Base-by-base conservation (phyloP, 2,329 filamentous ascomycete species). In the Colletotrichum chlorophyti region DNA sequence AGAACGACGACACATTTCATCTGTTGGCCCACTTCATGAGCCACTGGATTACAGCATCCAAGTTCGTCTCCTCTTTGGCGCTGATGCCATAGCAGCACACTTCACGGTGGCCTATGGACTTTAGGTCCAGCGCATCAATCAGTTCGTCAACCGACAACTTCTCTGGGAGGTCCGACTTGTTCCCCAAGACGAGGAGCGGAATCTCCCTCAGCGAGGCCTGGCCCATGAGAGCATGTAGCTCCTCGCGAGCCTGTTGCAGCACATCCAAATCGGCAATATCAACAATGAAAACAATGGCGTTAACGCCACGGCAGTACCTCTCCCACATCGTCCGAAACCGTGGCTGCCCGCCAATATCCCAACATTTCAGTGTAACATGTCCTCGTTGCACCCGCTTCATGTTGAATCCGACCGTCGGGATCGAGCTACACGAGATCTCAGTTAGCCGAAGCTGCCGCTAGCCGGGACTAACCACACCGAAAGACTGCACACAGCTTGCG, bases 271-370 rank as follows among this genome's bases (percentile, higher is more conserved):
- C 95, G 66, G 94, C 93, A 64, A 96, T 96, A 74, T 99, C 95
- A 70, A 98, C 93, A 73, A 99, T 97, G 77, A 97, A 99, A 65
- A 99, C 91, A 67, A 99, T 97, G 66, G 94, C 94, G 77, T 96
- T 97, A 66, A 98, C 95, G 49, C 93, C 95, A 64, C 93, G 91
- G 77, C 95, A 98, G 76, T 99, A 99, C 70, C 95, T 85, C 81
- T 99, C 95, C 95, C 95, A 99, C 95, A 99, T 99, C 66, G 91
- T 91, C 70, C 95, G 91, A 79, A 98, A 99, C 65, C 94, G 87
- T 67, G 95, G 94, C 78, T 99, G 95, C 51, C 95, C 95, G 67
- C 95, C 95, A 64, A 99, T 87, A 79, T 99, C 95, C 95, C 95
- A 99, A 77, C 95, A 99, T 79, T 98, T 98, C 70, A 99, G 83